Base-by-base conservation (phyloP, 495 filamentous ascomycete species). In the Aspergillus bertholletiae region DNA sequence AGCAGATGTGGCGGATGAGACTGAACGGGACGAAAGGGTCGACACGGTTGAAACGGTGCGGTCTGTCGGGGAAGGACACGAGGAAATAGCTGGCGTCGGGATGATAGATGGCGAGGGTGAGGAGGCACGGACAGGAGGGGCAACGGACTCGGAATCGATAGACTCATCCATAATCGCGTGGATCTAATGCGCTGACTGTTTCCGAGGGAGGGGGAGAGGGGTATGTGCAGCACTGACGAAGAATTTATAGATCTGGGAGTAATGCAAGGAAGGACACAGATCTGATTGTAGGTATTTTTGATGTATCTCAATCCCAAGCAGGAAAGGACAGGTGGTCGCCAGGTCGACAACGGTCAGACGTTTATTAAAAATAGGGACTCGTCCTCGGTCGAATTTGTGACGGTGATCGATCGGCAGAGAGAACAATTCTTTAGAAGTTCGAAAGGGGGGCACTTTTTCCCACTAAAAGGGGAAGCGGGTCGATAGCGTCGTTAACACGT, bases 1-100 rank as follows among this genome's bases (percentile, higher is more conserved):
- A 46, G 66, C 62, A 49, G 83, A 81, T 30, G 83, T 83, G 34
- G 74, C 75, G 18, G 87, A 88, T 22, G 83, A 79, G 41, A 84
- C 81, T 46, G 88, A 92, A 32, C 77, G 74, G 23, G 86, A 88
- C 21, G 91, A 95, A 30, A 76, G 74, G 23, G 86, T 87, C 23
- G 91, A 95, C 24, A 83, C 80, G 46, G 87, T 86, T 35, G 91
- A 96, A 54, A 91, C 78, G 53, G 85, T 88, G 28, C 90, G 85
- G 51, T 84, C n/a, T n/a, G n/a, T 85, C 48, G 86, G 81, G n/a
- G 75, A 78, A 45, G 80, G 85, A 53, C 79, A 78, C 23, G 83
- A 76, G 15, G 81, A 80, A 46, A 90, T 76, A 46, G 85, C 87
- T 11, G 83, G 81, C 13, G 80, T 84, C 20, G 90, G 88, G 22